These are phyloP conservation scores for Hygrophoropsis aurantiaca DNA, from an alignment of 768 basidiomycete genomes.

Conservation along the genomic window DNA sequence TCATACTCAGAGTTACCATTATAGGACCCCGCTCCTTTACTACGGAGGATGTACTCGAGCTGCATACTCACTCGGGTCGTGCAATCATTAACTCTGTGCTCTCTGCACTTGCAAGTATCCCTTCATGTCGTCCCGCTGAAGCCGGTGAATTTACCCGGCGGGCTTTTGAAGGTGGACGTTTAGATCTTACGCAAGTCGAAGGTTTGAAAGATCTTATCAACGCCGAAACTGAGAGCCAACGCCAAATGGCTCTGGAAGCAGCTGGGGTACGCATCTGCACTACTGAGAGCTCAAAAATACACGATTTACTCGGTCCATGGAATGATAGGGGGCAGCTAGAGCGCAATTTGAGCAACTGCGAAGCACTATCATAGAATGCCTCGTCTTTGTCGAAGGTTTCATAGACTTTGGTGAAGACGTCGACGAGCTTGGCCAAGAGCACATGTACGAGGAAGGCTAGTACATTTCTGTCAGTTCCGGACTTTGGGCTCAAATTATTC, in stretches of 20 bases:
- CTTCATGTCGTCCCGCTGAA: slow-evolving; percentile 73
- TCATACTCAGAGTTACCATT: neutral
- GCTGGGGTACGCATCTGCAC: slow-evolving; percentile 54
- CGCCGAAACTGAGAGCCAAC: slow-evolving; percentile 83
- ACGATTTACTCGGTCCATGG: neutral
- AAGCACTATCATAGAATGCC: slow-evolving; percentile 63
- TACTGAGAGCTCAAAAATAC: neutral
- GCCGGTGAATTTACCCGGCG: slow-evolving; percentile 88
- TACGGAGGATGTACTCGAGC: slow-evolving; percentile 76
- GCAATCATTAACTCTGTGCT: slow-evolving; percentile 77
- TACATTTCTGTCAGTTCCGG: neutral
- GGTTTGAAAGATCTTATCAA: slow-evolving; percentile 85
- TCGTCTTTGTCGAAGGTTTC: slow-evolving; percentile 81
- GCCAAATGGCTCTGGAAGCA: slow-evolving; percentile 67
- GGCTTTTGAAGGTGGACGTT: slow-evolving; percentile 75
- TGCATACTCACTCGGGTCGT: slow-evolving; percentile 86
- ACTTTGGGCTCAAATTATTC: neutral
- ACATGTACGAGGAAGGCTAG: slow-evolving; percentile 69
- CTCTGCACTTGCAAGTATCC: slow-evolving; percentile 56
- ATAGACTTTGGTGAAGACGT: slow-evolving; percentile 90
- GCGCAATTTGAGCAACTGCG: slow-evolving; percentile 65
- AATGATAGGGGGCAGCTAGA: slow-evolving; percentile 59
- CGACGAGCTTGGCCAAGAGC: slow-evolving; percentile 81
- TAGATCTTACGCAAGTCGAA: slow-evolving; percentile 89
- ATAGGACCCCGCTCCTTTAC: slow-evolving; percentile 82